Base-by-base conservation (phyloP, 2,329 filamentous ascomycete genomes). In the Cladosporium austrohemisphaericum region DNA sequence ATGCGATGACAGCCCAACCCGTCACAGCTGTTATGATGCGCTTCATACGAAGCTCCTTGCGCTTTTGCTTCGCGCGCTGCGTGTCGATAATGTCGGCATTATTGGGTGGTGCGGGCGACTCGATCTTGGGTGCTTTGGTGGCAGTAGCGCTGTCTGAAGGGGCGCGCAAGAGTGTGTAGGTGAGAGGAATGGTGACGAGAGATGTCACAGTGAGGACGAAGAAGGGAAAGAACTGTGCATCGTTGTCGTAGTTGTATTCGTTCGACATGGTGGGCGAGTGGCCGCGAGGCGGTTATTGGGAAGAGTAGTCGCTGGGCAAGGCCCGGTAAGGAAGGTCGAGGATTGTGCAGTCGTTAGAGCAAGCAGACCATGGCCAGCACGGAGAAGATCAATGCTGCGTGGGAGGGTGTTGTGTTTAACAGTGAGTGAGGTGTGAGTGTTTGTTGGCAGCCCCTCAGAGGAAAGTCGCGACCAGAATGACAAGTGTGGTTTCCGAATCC, bases 141-240 rank as follows among this genome's bases (percentile, higher is more conserved):
- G 90, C 85, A 57, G 88, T 81, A 62, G 90, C 76, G 77, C 58
- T 49, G 74, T 83, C 88, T 68, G 80, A 86, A 36, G 88, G 83
- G 66, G 85, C 86, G n/a, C 61, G 59, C 63, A 96, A 78, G 60
- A 95, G 83, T 57, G 84, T 87, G 72, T 94, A 95, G 62, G 92
- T 95, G 64, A 95, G 79, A 54, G 92, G 91, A 52, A 95, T 73
- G 3, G 93, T 96, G 71, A 96, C 80, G 59, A 98, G 82, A 64
- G 85, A 84, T 55, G 86, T 83, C 64, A 97, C 79, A 35, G 91
- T 96, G 67, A 96, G 84, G 72, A 97, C 85, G 77, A 98, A 98
- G 80, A 95, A 95, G 60, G 94, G 93, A 78, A 96, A 98, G 77
- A 96, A 96, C 80, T 96, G 88, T 62, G 90, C 91, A 81, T 93